Conservation (phyloP, 495 filamentous ascomycete species). For the Pyrenula aspistea region DNA sequence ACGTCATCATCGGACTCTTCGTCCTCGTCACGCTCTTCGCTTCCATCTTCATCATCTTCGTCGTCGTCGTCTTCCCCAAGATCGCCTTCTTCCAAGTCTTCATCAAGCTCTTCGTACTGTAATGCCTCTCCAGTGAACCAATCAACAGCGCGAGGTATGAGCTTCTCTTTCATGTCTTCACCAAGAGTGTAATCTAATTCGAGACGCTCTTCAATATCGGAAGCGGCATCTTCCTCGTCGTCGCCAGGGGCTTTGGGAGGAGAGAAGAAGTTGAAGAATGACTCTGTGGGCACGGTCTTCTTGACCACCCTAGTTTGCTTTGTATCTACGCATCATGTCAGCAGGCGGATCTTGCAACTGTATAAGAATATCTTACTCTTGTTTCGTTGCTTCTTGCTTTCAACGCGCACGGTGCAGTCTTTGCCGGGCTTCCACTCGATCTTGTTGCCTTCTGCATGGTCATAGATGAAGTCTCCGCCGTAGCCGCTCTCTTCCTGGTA, state of each 20-base stretch:
- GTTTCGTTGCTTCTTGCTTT: conserved; percentile 99
- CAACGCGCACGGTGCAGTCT: conserved; percentile 84
- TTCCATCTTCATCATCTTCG: conserved; percentile 76
- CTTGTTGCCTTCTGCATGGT: conserved; percentile 95
- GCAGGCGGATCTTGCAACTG: neutral
- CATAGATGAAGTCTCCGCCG: conserved; percentile 98
- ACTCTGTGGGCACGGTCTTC: conserved; percentile 96
- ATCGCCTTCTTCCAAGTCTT: conserved; percentile 72
- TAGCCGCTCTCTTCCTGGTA: conserved; percentile 99
- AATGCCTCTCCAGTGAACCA: conserved; percentile 99
- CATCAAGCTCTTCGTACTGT: conserved; percentile 89
- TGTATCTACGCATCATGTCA: conserved; percentile 70
- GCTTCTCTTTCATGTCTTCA: conserved; percentile 99
- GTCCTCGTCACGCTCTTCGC: conserved; percentile 75
- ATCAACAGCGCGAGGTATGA: conserved; percentile 96
- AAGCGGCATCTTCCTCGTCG: conserved; percentile 63
- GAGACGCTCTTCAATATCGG: conserved; percentile 92
- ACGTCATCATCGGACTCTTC: conserved; percentile 93
- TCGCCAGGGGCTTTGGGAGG: conserved; percentile 77
- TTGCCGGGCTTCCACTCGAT: conserved; percentile 93
- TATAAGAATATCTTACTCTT: conserved; percentile 98
- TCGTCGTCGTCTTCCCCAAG: conserved; percentile 87
- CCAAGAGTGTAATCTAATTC: conserved; percentile 98
- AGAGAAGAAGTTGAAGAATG: conserved; percentile 99
- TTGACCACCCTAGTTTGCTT: conserved; percentile 98